Conservation (phyloP, 169 alveolate species). For the Cryptosporidium muris region DNA sequence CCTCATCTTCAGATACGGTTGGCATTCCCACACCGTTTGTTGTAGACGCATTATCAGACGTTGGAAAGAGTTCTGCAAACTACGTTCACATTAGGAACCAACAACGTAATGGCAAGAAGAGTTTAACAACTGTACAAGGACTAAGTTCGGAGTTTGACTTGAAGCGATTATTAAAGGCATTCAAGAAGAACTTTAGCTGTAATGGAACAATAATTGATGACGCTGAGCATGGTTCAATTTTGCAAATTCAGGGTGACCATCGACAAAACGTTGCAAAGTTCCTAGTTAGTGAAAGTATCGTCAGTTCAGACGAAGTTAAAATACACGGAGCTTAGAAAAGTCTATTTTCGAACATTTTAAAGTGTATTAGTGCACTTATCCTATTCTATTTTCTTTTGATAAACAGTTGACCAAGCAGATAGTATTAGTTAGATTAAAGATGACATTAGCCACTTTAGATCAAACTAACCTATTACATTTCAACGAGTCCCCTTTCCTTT, state of each 20-base stretch:
- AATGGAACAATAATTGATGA: slow-evolving; percentile 92
- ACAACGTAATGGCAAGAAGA: slow-evolving; percentile 93
- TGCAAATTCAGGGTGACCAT: slow-evolving; percentile 89
- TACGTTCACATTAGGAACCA: slow-evolving; percentile 89
- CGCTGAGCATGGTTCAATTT: slow-evolving; percentile 90
- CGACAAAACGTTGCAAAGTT: slow-evolving; percentile 88
- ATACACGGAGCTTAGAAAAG: slow-evolving; percentile 87
- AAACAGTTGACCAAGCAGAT: too few relatives aligned
- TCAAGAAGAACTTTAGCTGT: slow-evolving; percentile 90
- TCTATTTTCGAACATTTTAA: background rate
- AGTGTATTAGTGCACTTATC: background rate
- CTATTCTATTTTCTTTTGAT: too few relatives aligned
- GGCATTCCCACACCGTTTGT: slow-evolving; percentile 73
- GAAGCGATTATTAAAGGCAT: slow-evolving; percentile 90
- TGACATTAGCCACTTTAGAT: too few relatives aligned
- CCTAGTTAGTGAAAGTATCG: slow-evolving; percentile 87
- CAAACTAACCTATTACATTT: too few relatives aligned
- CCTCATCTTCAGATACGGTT: slow-evolving; percentile 74
- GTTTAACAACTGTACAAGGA: slow-evolving; percentile 94
- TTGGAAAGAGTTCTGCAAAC: slow-evolving; percentile 67
- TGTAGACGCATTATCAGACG: slow-evolving; percentile 73
- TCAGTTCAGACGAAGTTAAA: slow-evolving; percentile 86
- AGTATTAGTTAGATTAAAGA: too few relatives aligned
- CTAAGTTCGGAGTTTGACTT: slow-evolving; percentile 88
- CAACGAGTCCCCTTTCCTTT: too few relatives aligned